Evolutionary conservation across 768 basidiomycete genomes (phyloP), one percentile per base, ranked within the genome.

Genomic region (Kwoniella mangroviensis): DNA sequence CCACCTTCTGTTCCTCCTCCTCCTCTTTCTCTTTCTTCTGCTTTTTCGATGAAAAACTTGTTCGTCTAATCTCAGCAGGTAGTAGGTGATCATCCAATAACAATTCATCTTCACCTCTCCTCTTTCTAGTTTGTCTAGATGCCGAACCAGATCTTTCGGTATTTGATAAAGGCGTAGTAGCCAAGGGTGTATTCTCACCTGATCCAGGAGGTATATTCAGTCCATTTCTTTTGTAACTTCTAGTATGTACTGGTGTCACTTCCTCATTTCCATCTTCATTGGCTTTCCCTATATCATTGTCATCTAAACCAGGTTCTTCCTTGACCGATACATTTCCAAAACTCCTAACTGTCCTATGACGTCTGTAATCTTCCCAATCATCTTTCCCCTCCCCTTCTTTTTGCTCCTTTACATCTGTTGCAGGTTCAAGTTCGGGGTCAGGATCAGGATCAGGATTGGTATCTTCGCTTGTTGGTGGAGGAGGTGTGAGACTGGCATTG

Each of bases 401-500:
- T 45, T 59, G 58, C 34, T 22, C 85, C 86, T 12, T 78, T 85
- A 56, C 76, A 75, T 11, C 75, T 82, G 19, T 76, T 13, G 87
- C 61, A 73, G 15, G 60, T 73, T 28, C 13, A 15, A 49, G 45
- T 19, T 49, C 19, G 45, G 12, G 45, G 10, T 74, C 74, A 10
- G 88, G 45, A 19, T 74, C 74, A 10, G 88, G 71, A 40, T 65
- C 73, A 17, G 51, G 68, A n/a, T 70, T 71, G 4, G 61, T 76
- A 40, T 75, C 73, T 43, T 92, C 90, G 74, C 92, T 91, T 66
- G 91, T 91, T 58, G 90, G 87, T 84, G 88, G 77, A 21, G 77
- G 88, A 71, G 87, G 85, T 55, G 87, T 87, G 66, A 87, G 84
- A 64, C 86, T 69, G 83, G 84, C 74, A 84, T 85, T 73, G 84